These are phyloP conservation scores for Xerocomellus intermedius DNA, from an alignment of 768 basidiomycete genomes.

Conservation along the genomic window DNA sequence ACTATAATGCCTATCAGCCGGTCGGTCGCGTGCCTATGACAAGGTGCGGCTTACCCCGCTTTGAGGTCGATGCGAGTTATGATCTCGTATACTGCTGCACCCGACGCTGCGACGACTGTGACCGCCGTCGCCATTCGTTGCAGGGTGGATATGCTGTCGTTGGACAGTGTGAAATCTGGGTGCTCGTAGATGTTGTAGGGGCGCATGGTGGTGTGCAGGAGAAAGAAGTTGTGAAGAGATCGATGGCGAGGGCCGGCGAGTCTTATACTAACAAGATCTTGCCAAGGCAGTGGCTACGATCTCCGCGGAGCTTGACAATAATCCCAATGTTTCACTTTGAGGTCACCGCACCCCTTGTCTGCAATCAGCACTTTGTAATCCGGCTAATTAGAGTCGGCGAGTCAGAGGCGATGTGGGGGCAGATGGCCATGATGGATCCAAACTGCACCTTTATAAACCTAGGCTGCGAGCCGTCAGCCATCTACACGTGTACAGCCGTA, in stretches of 20 bases:
- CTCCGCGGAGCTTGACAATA: slow-evolving; percentile 10
- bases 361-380: background rate
- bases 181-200: slow-evolving; percentile 35
- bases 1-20: slow-evolving; percentile 7
- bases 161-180: slow-evolving; percentile 31
- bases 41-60: slow-evolving; percentile 16
- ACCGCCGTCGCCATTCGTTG: slow-evolving; percentile 27
- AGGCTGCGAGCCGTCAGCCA: no score
- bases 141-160: slow-evolving; percentile 22
- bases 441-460: background rate
- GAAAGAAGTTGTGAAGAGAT: background rate
- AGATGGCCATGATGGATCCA: background rate
- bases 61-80: slow-evolving; percentile 13
- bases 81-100: slow-evolving; percentile 33
- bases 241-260: background rate
- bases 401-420: background rate
- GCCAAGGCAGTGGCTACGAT: background rate
- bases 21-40: background rate
- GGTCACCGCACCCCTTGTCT: background rate
- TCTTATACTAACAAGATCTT: slow-evolving; percentile 4
- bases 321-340: slow-evolving; percentile 12
- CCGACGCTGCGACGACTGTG: slow-evolving; percentile 32
- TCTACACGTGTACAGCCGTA: background rate
- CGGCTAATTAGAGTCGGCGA: background rate
- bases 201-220: slow-evolving; percentile 20